Evolutionary conservation across 2,329 filamentous ascomycete genomes (phyloP).

Genomic region (Alternaria consortialis): DNA sequence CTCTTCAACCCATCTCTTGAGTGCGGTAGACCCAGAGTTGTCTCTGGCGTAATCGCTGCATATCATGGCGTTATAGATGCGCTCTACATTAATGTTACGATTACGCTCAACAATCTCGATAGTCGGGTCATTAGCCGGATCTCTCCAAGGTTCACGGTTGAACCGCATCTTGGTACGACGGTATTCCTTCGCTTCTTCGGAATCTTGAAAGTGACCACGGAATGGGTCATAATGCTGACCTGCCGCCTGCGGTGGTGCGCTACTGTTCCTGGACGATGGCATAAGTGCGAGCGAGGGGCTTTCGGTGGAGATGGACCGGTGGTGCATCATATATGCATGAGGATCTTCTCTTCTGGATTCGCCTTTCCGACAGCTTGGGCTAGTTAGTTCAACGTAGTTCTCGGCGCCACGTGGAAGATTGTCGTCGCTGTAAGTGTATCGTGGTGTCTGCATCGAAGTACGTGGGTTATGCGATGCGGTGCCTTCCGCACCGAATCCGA

Average conservation of each 20-base stretch:
- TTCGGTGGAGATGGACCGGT: slow-evolving; percentile 10
- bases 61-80: slow-evolving; percentile 48
- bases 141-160: slow-evolving; percentile 36
- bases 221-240: slow-evolving; percentile 32
- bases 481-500: slow-evolving; percentile 15
- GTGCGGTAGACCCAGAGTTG: slow-evolving; percentile 42
- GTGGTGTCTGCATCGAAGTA: neutral
- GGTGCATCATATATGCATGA: slow-evolving; percentile 20
- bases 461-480: slow-evolving; percentile 11
- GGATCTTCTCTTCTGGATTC: slow-evolving; percentile 4
- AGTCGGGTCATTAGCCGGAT: slow-evolving; percentile 31
- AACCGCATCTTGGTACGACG: slow-evolving; percentile 39
- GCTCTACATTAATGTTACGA: slow-evolving; percentile 31
- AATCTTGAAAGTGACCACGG: slow-evolving; percentile 26
- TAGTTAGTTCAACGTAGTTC: slow-evolving; percentile 22
- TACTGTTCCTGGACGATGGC: slow-evolving; percentile 10
- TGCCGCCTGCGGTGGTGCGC: slow-evolving; percentile 12
- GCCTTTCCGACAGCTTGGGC: slow-evolving; percentile 3
- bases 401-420: slow-evolving; percentile 19
- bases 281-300: slow-evolving; percentile 14
- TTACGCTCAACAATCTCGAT: slow-evolving; percentile 31
- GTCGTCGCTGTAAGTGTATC: slow-evolving; percentile 15
- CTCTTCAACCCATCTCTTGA: slow-evolving; percentile 45
- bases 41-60: slow-evolving; percentile 41
- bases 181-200: slow-evolving; percentile 33